These are phyloP conservation scores for Curvularia hawaiiensis DNA, from an alignment of 2,329 filamentous ascomycete species.

Conservation along the genomic window DNA sequence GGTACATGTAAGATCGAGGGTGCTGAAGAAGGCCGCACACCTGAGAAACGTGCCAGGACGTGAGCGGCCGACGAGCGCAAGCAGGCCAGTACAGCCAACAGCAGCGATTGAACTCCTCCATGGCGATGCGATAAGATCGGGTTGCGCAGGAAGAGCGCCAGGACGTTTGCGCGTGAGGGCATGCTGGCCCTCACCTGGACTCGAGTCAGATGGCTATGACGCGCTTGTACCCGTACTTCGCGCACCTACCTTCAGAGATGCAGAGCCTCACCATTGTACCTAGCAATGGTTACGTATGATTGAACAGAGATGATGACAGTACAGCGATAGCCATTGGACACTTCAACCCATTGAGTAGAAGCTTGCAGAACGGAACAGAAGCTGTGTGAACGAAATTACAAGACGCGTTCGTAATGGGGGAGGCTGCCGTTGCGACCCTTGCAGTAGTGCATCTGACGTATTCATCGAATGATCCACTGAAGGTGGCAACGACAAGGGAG, in stretches of 20 bases:
- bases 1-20: conserved; percentile 14
- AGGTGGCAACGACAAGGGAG: background rate
- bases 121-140: conserved; percentile 13
- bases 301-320: background rate
- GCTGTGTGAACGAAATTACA: background rate
- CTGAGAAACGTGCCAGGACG: conserved; percentile 27
- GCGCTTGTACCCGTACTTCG: background rate
- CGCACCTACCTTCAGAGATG: conserved; percentile 27
- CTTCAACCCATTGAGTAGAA: background rate
- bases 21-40: conserved; percentile 17
- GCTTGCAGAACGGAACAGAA: background rate
- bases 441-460: conserved; percentile 9
- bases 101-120: conserved; percentile 15
- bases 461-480: conserved; percentile 2
- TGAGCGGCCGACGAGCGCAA: conserved; percentile 21
- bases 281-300: background rate
- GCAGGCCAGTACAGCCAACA: conserved; percentile 16
- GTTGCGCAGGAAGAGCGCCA: conserved; percentile 13
- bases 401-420: conserved; percentile 15
- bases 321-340: conserved; percentile 1
- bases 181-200: conserved; percentile 29
- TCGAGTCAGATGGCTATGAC: conserved; percentile 11
- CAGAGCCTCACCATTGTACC: conserved; percentile 31
- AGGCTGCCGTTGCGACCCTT: conserved; percentile 13
- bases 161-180: conserved; percentile 13